Conservation (phyloP, 768 basidiomycete species). For the Scleroderma citrinum region DNA sequence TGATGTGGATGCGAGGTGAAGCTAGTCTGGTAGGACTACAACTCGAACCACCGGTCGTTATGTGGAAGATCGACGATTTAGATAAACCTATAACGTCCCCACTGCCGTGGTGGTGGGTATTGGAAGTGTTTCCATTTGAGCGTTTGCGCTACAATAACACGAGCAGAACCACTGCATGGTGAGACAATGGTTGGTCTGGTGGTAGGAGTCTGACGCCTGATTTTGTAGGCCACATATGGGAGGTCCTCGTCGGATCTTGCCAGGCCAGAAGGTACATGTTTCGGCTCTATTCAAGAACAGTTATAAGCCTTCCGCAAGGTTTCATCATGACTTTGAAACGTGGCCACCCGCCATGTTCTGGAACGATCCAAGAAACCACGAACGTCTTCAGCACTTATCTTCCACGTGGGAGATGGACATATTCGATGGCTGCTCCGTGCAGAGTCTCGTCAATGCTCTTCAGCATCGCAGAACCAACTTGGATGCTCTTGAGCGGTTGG, state of each 20-base stretch:
- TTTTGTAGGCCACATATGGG: slow-evolving; percentile 22
- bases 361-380: slow-evolving; percentile 20
- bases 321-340: slow-evolving; percentile 13
- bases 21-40: slow-evolving; percentile 19
- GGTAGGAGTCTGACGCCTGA: slow-evolving; percentile 4
- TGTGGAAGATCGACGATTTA: slow-evolving; percentile 25
- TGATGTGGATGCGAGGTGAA: slow-evolving; percentile 29
- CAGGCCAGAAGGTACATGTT: slow-evolving; percentile 28
- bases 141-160: slow-evolving; percentile 25
- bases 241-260: slow-evolving; percentile 20
- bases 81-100: slow-evolving; percentile 17
- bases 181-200: background rate
- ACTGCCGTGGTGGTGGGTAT: slow-evolving; percentile 15
- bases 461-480: slow-evolving; percentile 6
- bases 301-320: slow-evolving; percentile 22
- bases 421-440: slow-evolving; percentile 17
- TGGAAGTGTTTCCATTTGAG: slow-evolving; percentile 20
- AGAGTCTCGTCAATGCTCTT: slow-evolving; percentile 15
- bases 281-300: slow-evolving; percentile 26
- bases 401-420: slow-evolving; percentile 27
- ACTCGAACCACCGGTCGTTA: slow-evolving; percentile 18
- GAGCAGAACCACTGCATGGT: slow-evolving; percentile 17
- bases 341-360: slow-evolving; percentile 28
- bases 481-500: slow-evolving; percentile 21
- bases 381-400: slow-evolving; percentile 12